Evolutionary conservation across 1,284 basidiomycete genomes (phyloP), one percentile per base, ranked within the genome.

Genomic region (Ceratobasidium papillatum): DNA sequence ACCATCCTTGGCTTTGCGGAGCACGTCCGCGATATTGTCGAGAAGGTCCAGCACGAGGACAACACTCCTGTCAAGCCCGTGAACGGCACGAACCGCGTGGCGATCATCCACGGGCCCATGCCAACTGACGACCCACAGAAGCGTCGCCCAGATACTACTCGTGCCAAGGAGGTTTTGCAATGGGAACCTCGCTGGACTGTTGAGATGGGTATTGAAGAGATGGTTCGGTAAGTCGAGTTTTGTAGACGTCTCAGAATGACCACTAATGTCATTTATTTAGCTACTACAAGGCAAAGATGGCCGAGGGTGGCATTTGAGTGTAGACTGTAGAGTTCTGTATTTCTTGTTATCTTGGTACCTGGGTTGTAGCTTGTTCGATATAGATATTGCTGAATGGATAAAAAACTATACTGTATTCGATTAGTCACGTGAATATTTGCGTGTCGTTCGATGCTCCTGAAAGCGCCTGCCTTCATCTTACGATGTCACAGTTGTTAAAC

Each of bases 131-230:
- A 99, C 84, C 97, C 97, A 36, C 94, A 96, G 84, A 92, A 94
- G 83, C 88, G 97, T 79, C 88, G 94, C 77, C 94, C 97, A 56
- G 96, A 99, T 82, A 98, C 94, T 47, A 91, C 93, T 36, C 87
- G 95, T 64, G 97, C 97, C 72, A 94, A 93, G 83, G 86, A 92
- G 81, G 82, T 87, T n/a, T 87, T 99, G 56, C 85, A 87, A 36
- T 99, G 97, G 97, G 89, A 96, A 80, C 95, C 96, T n/a, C 87
- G 90, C 79, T 99, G 95, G 94, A 91, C 91, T 19, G 90, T 95
- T 30, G 86, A 89, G 75, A 94, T 94, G 88, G 95, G 95, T n/a
- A 82, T 97, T 71, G 92, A 94, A 83, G 95, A 97, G 85, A 97
- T 96, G 91, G 93, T 95, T 47, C 85, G 91, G 76, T 69, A 27